Base-by-base conservation (phyloP, 1,284 basidiomycete species). In the Moesziomyces sp. region DNA sequence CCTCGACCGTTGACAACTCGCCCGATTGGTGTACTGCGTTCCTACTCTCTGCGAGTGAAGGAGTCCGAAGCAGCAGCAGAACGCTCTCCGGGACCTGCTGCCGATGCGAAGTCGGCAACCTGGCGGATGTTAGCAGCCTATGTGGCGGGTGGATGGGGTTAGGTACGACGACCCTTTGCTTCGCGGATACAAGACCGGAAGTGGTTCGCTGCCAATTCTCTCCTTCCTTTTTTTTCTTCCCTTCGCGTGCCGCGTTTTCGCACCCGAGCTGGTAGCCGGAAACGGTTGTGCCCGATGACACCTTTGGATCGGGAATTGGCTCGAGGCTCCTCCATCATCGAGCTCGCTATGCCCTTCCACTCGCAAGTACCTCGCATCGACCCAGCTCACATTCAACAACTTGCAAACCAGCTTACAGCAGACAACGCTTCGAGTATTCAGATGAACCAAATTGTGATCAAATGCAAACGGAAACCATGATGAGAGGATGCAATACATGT, bases 141-240 rank as follows among this genome's bases (percentile, higher is more conserved):
- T 18, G 38, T 16, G 14, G 38, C 38, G 38, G 38, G 38, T 40
- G 38, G 38, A 40, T 40, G 38, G 38, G 4, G 38, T 40, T 14
- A 43, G 21, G 23, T 48, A 56, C 58, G 64, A 56, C 46, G 53
- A 51, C 30, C 43, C n/a, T 52, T 43, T 42, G 14, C 18, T 6
- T 18, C 18, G 62, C 59, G 66, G 66, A 45, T 52, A 63, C 60
- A 63, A 56, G 60, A 69, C 66, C 66, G 66, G 64, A 67, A 49
- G n/a, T 56, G 46, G 28, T 35, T 26, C 23, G 21, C 19, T 11
- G 24, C 13, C 24, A 53, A 52, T n/a, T 35, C 54, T 44, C 40
- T 21, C 13, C 34, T 49, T 18, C 46, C 46, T 46, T 55, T 58
- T 62, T 44, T 43, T 44, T 46, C 43, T 44, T 40, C 42, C 26